Conservation (phyloP, 1,139 yeast genomes). For the Hemisphaericaspora xylofermentans region DNA sequence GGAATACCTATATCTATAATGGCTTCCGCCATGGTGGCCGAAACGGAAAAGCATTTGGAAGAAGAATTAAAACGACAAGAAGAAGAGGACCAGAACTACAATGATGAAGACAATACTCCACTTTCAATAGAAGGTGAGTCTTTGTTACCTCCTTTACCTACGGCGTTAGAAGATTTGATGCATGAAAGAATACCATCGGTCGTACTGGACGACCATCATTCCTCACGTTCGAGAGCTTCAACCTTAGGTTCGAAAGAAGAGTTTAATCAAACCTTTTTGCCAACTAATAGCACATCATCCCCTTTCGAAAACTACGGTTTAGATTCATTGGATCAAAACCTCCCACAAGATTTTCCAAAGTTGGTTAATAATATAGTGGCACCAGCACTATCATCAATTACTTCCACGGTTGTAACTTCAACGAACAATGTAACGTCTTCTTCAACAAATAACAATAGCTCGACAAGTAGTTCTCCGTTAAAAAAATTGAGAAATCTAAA, state of each 20-base stretch:
- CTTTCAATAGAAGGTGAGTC: conserved; percentile 19
- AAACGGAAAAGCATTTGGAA: neutral
- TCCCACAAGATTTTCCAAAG: conserved; percentile 22
- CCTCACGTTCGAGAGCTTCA: neutral
- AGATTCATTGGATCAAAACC: conserved; percentile 24
- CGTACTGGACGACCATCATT: conserved; percentile 8
- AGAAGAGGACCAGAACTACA: neutral
- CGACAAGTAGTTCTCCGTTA: conserved; percentile 14
- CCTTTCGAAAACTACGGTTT: conserved; percentile 29
- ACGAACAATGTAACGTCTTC: conserved; percentile 5
- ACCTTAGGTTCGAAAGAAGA: conserved; percentile 8
- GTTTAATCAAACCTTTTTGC: conserved; percentile 15
- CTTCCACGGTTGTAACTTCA: conserved; percentile 8
- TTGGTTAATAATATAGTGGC: conserved; percentile 8
- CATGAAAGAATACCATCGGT: conserved; percentile 1
- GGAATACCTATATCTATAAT: conserved; percentile 2
- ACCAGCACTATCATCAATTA: conserved; percentile 10
- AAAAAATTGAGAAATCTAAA: conserved; percentile 36
- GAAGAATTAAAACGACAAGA: neutral
- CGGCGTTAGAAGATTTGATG: conserved; percentile 15
- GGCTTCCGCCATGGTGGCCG: conserved; percentile 1
- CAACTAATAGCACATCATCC: conserved; percentile 10
- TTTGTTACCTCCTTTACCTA: conserved; percentile 42
- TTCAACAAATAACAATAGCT: conserved; percentile 4
- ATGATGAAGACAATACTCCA: neutral